Evolutionary conservation across 2,329 filamentous ascomycete species (phyloP), one percentile per base, ranked within the genome.

Genomic region (Hymenoscyphus scutula): DNA sequence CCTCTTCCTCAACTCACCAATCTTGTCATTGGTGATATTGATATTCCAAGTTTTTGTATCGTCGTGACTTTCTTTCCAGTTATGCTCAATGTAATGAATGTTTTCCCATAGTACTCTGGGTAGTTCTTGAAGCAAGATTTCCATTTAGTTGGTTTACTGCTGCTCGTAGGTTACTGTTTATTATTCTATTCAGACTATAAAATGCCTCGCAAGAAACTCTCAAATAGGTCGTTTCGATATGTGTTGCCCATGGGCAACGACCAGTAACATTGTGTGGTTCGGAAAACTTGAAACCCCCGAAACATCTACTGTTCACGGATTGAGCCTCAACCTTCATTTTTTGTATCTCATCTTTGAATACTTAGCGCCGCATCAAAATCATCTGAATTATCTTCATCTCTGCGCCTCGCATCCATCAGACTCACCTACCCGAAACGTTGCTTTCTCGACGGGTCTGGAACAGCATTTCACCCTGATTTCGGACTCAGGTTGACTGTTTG

Each of bases 401-500:
- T 54, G 53, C 53, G 29, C 29, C 27, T 54, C 53, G 53, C 23
- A 54, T 30, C 17, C 53, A 29, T 54, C 53, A 54, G 53, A 54
- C 25, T 51, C 17, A 45, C 38, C 19, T 23, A 13, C 19, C 45
- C 23, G 45, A 51, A 51, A 51, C 45, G 19, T 25, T 25, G n/a
- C 34, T 57, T 45, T 34, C 41, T 32, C 32, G 8, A 57, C 55
- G 41, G 34, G 23, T 15, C 55, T 57, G 55, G 30, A 57, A 57
- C 55, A 57, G 27, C 53, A 25, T 25, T 53, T 37, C 53, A 53
- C 25, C 10, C 55, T 38, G 25, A 25, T 15, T 38, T 37, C 45
- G 19, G 53, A 51, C 45, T 13, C 19, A n/a, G 10, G 11, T 51
- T 51, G 19, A 23, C n/a, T 51, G 45, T 51, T 51, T 25, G 45